Evolutionary conservation across 1,284 basidiomycete species (phyloP), one percentile per base, ranked within the genome.

Genomic region (Ganoderma resinaceum): DNA sequence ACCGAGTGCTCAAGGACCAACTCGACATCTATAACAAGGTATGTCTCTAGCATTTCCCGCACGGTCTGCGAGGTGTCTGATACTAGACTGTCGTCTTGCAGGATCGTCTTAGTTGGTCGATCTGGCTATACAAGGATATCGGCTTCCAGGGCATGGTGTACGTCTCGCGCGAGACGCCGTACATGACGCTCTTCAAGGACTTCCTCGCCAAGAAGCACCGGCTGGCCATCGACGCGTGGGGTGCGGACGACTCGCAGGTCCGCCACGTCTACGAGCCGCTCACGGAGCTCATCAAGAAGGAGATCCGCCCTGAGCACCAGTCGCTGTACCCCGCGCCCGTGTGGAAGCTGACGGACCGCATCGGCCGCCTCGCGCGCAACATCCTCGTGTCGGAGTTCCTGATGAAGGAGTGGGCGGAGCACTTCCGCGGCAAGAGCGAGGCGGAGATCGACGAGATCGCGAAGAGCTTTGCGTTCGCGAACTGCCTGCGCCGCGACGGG

Each of bases 11-110:
- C 62, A 85, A 87, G 66, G 90, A 92, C 74, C 93, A 95, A 79
- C 81, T 95, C n/a, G 81, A 82, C 23, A 87, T 94, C 53, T 94
- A 95, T 78, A 86, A 89, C 73, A 80, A 89, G 79, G 89, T 86
- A 29, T 29, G 76, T 46, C n/a, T 20, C 12, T 42, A 7, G 1
- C 37, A 14, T n/a, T 11, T n/a, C n/a, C n/a, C n/a, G n/a, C n/a
- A n/a, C n/a, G n/a, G n/a, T n/a, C n/a, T n/a, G n/a, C n/a, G n/a
- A 20, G 16, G 31, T 23, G 26, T 61, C 35, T 20, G 11, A 12
- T 60, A n/a, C 58, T 60, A 3, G 42, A 37, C 2, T 7, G 2
- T 26, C 38, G 14, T 23, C 0, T 40, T 42, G 0, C 72, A 91
- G 89, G 91, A 91, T 74, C 85, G 82, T 43, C 76, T 91, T 42